phyloP scores from a whole-genome alignment of 495 filamentous ascomycete species.

The Hyaloscypha hepaticicola region DNA sequence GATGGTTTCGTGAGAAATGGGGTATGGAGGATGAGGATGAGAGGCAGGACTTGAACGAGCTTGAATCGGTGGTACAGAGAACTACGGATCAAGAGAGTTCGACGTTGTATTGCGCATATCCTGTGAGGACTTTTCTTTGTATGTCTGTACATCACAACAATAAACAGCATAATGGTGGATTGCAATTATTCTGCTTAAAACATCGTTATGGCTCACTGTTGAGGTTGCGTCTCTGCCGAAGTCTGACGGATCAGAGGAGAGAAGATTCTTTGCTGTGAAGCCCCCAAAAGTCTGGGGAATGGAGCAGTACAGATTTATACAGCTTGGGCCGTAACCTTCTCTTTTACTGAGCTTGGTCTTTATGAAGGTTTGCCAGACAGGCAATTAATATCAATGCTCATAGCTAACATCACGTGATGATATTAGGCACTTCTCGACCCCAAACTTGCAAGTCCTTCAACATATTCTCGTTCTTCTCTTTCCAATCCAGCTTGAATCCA shows the following conservation, averaged over 20 bases:
- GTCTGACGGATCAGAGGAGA: not conserved
- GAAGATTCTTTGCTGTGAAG: no score
- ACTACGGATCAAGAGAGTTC: constrained; percentile 6
- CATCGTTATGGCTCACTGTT: not conserved
- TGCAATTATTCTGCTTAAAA: constrained; percentile 3
- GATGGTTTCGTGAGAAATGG: not conserved
- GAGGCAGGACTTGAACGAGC: constrained; percentile 10
- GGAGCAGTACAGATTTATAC: no score
- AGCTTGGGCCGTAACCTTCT: no score
- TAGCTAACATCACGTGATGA: not conserved
- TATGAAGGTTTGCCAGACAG: no score
- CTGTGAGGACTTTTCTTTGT: constrained; percentile 32
- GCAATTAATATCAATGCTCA: no score
- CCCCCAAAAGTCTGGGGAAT: no score
- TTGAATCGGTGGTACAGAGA: constrained; percentile 16
- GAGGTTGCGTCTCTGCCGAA: not conserved
- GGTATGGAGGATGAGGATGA: not conserved
- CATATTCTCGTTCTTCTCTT: no score
- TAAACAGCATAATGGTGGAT: constrained; percentile 30
- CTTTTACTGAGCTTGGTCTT: no score
- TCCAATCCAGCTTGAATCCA: not conserved
- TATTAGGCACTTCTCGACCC: no score
- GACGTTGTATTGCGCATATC: constrained; percentile 32
- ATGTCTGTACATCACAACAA: constrained; percentile 34
- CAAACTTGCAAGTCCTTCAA: no score